phyloP scores from a whole-genome alignment of 148 eudicot species.

The Nepenthes mirabilis region DNA sequence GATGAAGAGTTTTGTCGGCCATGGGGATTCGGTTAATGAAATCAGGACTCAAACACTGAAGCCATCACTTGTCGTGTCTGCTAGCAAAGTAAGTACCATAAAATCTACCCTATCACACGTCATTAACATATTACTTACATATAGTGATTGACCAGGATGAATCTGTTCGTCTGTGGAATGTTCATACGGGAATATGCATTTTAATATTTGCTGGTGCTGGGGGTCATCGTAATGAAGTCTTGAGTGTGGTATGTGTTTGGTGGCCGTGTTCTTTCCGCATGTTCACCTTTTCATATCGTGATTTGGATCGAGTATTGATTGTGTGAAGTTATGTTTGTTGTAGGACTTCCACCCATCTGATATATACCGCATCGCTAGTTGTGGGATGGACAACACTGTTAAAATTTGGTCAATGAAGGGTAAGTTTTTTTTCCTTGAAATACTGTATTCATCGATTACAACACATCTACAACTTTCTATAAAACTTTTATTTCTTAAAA shows the following conservation, averaged over 20 bases:
- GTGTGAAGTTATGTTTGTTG: neutral
- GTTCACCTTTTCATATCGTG: neutral
- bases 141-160: conserved; percentile 55
- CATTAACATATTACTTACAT: conserved; percentile 5
- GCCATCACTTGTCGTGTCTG: conserved; percentile 90
- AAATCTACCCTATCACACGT: conserved; percentile 1
- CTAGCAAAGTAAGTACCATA: conserved; percentile 67
- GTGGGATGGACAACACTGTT: conserved; percentile 97
- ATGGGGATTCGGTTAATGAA: conserved; percentile 94
- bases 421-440: conserved; percentile 4
- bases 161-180: conserved; percentile 98
- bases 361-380: conserved; percentile 87
- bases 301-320: neutral
- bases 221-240: conserved; percentile 96
- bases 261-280: neutral
- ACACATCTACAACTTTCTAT: no score
- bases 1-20: conserved; percentile 88
- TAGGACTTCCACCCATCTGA: conserved; percentile 99
- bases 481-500: no score
- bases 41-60: conserved; percentile 78
- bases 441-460: no score
- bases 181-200: conserved; percentile 93
- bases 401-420: conserved; percentile 99
- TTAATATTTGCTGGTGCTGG: conserved; percentile 98
- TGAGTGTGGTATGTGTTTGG: conserved; percentile 55